Conservation (phyloP, 768 basidiomycete species). For the Termitomyces sp. region DNA sequence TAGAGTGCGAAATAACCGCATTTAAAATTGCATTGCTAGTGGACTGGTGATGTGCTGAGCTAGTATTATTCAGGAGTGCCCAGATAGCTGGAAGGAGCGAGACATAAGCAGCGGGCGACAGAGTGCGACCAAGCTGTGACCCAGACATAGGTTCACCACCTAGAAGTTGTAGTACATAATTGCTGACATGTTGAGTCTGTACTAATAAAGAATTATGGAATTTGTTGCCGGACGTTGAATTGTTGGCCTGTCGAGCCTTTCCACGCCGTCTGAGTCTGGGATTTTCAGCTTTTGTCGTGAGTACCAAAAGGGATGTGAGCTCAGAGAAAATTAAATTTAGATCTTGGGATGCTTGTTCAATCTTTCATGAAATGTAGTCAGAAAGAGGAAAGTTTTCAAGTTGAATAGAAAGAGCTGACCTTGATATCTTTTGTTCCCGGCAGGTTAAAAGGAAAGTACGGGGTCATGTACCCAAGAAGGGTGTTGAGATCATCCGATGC, state of each 20-base stretch:
- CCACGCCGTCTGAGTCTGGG: constrained; percentile 17
- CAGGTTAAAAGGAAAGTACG: constrained; percentile 78
- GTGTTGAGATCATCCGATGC: constrained; percentile 45
- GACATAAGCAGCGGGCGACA: constrained; percentile 55
- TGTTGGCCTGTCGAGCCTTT: constrained; percentile 14
- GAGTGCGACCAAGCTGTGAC: constrained; percentile 41
- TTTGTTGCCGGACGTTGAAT: not conserved
- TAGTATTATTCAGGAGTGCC: constrained; percentile 55
- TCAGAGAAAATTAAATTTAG: constrained; percentile 79
- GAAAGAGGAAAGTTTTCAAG: not conserved
- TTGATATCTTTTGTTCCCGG: constrained; percentile 51
- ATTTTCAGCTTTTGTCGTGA: constrained; percentile 26
- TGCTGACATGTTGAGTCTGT: constrained; percentile 48
- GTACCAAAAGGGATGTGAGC: constrained; percentile 58
- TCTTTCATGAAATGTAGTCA: constrained; percentile 29
- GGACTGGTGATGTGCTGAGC: constrained; percentile 12
- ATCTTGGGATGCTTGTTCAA: constrained; percentile 62
- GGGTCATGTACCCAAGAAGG: constrained; percentile 68
- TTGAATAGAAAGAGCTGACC: constrained; percentile 27
- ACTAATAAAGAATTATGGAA: constrained; percentile 21
- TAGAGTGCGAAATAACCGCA: constrained; percentile 64
- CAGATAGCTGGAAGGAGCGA: constrained; percentile 75
- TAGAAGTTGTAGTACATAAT: constrained; percentile 58
- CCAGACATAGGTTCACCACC: constrained; percentile 39
- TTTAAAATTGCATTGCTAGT: constrained; percentile 34